Conservation (phyloP, 768 basidiomycete species). For the Hemileccinum rubropunctum region DNA sequence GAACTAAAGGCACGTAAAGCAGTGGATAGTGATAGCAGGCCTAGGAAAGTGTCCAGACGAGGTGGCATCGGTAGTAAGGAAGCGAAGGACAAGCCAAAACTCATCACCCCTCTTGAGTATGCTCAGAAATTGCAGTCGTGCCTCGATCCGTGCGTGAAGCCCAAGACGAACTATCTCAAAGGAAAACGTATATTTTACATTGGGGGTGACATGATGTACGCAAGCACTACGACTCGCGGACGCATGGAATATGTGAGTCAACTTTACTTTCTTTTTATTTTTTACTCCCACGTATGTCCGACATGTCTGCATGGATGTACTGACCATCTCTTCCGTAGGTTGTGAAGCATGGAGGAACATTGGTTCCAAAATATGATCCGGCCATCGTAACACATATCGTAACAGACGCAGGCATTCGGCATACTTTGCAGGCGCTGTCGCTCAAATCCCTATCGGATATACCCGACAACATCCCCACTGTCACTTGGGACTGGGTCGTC, state of each 20-base stretch:
- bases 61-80: constrained; percentile 19
- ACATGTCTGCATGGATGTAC: background rate
- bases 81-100: constrained; percentile 40
- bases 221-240: constrained; percentile 47
- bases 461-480: constrained; percentile 61
- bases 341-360: constrained; percentile 56
- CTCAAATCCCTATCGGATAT: constrained; percentile 53
- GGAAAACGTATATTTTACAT: constrained; percentile 58
- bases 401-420: constrained; percentile 37
- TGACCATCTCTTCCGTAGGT: constrained; percentile 43
- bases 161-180: constrained; percentile 38
- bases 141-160: constrained; percentile 16
- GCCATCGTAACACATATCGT: constrained; percentile 64
- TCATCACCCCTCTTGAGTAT: constrained; percentile 51
- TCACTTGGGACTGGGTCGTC: constrained; percentile 62
- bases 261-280: background rate
- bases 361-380: constrained; percentile 58
- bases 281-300: background rate
- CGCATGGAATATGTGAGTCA: constrained; percentile 62
- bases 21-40: constrained; percentile 18
- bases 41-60: background rate
- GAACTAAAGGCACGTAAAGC: constrained; percentile 17
- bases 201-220: constrained; percentile 56
- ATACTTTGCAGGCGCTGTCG: constrained; percentile 40
- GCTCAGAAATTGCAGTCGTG: constrained; percentile 46